A percentile compares a stretch with the other conserved stretches of the same genome.
These are phyloP conservation scores for Podospora fimiseda DNA, from an alignment of 495 filamentous ascomycete genomes.

Conservation along the genomic window DNA sequence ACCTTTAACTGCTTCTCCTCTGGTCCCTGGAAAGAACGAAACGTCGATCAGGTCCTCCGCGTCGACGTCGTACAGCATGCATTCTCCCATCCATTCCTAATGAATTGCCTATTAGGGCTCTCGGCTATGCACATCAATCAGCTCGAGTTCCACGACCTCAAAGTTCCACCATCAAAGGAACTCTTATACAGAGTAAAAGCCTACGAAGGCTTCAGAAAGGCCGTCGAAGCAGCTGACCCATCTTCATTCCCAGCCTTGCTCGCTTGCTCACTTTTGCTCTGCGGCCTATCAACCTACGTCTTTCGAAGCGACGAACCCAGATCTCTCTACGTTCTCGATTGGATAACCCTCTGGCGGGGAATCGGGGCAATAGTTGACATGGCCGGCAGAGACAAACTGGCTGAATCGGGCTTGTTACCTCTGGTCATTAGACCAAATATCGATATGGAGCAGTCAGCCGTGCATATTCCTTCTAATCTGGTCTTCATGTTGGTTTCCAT, in stretches of 20 bases:
- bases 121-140: conserved; percentile 38
- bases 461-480: conserved; percentile 34
- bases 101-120: conserved; percentile 44
- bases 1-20: conserved; percentile 36
- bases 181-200: conserved; percentile 36
- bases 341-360: conserved; percentile 43
- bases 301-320: conserved; percentile 34
- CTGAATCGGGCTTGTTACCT: conserved; percentile 27
- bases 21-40: conserved; percentile 20
- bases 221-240: conserved; percentile 33
- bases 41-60: conserved; percentile 33
- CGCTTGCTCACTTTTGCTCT: conserved; percentile 36
- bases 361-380: conserved; percentile 37
- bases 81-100: conserved; percentile 43
- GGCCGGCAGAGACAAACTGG: conserved; percentile 14
- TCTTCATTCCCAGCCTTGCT: conserved; percentile 36
- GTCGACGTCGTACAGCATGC: conserved; percentile 41
- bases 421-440: conserved; percentile 36
- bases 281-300: conserved; percentile 33
- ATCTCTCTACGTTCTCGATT: conserved; percentile 38
- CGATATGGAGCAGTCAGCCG: conserved; percentile 29
- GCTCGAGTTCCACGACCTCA: conserved; percentile 18
- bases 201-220: conserved; percentile 39
- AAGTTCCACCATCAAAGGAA: conserved; percentile 13
- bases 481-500: conserved; percentile 39